Percentiles rank a stretch among this genome's conserved stretches.
These are phyloP conservation scores for Viridothelium virens DNA, from an alignment of 495 filamentous ascomycete genomes.

Conservation along the genomic window DNA sequence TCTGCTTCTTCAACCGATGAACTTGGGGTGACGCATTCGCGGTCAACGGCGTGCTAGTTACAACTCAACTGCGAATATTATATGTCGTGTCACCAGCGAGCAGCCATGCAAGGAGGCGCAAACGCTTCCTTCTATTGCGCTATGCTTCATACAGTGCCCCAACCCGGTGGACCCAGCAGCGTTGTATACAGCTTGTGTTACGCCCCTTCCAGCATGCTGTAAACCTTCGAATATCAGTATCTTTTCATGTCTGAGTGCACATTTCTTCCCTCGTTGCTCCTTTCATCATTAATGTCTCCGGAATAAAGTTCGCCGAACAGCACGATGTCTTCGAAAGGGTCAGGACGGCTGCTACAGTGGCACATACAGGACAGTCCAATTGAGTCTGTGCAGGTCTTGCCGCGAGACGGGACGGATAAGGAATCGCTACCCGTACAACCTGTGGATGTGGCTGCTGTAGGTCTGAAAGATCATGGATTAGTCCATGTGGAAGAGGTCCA, in stretches of 20 bases:
- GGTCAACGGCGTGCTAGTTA: neutral
- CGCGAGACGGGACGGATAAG: neutral
- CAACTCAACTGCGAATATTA: neutral
- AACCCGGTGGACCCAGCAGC: neutral
- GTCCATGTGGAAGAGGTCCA: neutral
- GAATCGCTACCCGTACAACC: neutral
- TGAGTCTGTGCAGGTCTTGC: neutral
- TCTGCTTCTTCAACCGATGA: neutral
- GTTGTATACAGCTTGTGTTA: neutral
- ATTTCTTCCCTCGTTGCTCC: neutral
- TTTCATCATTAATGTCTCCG: neutral
- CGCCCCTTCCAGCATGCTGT: neutral
- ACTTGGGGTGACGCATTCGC: neutral
- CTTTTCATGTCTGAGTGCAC: neutral
- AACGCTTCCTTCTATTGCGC: neutral
- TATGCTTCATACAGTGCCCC: neutral
- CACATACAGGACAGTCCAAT: neutral
- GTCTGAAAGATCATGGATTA: neutral
- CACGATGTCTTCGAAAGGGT: neutral
- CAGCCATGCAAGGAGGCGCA: neutral
- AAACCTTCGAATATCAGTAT: neutral
- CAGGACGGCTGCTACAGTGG: neutral
- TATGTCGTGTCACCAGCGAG: neutral
- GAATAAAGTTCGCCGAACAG: neutral
- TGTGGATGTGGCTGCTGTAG: slow-evolving; percentile 11